Base-by-base conservation (phyloP, 2,329 filamentous ascomycete genomes). In the Herpotrichia juniperi region DNA sequence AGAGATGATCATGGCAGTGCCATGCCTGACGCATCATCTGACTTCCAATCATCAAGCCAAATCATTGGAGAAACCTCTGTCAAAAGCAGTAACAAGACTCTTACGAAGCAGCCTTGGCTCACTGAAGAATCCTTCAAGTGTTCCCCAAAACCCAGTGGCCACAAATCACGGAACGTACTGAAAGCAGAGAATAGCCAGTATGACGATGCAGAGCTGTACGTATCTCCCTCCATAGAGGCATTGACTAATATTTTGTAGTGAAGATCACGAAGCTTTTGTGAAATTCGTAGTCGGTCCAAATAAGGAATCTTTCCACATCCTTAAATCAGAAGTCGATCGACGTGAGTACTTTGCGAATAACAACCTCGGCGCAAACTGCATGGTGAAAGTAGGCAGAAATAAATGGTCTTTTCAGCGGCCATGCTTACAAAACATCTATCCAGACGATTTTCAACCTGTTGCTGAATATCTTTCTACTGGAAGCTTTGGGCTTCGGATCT, bases 241-340 rank as follows among this genome's bases (percentile, higher is more conserved):
- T 22, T 24, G 17, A 45, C 26, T 32, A 16, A 43, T 22, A 17
- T n/a, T 17, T 17, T 22, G 4, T 45, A 45, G 42, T 8, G 7
- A 30, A 8, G 26, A 45, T 4, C 24, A 97, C 76, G 88, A 89
- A 72, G 93, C 97, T 52, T 90, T 97, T 2, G 84, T 84, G 30
- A 85, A 87, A 2, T 97, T 97, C 67, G 92, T 96, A 9, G 81
- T 83, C 32, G 87, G 88, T 1, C 82, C 97, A 0, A 86, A 93
- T 57, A 76, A 77, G 28, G 87, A 89, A 26, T 5, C 8, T 3
- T 45, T 31, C 28, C 11, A 28, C 16, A 19, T 45, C n/a, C 42
- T 26, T 4, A 30, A 19, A 10, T 6, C 16, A 32, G 8, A 9
- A 2, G 21, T 45, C 16, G 14, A 31, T 9, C 17, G 32, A 9